phyloP scores from a whole-genome alignment of 2,329 filamentous ascomycete species.

The Aspergillus fructus region DNA sequence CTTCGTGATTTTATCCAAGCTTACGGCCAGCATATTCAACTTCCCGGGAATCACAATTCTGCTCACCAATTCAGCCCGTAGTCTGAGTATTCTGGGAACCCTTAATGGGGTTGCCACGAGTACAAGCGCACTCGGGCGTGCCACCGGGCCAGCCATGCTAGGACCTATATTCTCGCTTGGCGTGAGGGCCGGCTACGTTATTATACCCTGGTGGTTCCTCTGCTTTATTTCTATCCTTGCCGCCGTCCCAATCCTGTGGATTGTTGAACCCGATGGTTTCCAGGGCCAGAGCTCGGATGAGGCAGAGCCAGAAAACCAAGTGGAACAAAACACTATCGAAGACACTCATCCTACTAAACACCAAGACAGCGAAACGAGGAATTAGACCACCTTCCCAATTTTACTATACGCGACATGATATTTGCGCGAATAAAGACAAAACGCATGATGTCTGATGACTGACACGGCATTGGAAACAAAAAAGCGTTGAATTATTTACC shows the following conservation, averaged over 20 bases:
- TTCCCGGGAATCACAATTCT: slow-evolving; percentile 90
- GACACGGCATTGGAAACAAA: neutral
- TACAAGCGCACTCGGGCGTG: slow-evolving; percentile 76
- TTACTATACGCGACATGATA: neutral
- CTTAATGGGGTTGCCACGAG: slow-evolving; percentile 88
- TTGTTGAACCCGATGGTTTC: slow-evolving; percentile 72
- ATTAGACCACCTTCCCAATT: neutral
- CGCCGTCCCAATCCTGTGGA: slow-evolving; percentile 69
- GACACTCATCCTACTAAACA: neutral
- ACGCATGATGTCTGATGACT: neutral
- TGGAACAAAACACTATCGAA: slow-evolving; percentile 9
- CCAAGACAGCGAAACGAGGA: neutral
- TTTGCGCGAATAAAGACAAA: neutral
- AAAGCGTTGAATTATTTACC: neutral
- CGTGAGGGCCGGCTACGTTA: slow-evolving; percentile 70
- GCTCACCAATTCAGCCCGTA: slow-evolving; percentile 80
- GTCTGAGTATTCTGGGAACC: slow-evolving; percentile 75
- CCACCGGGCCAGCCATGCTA: slow-evolving; percentile 71
- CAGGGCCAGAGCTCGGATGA: slow-evolving; percentile 36
- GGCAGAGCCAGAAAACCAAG: slow-evolving; percentile 26
- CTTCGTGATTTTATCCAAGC: slow-evolving; percentile 69
- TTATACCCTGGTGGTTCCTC: slow-evolving; percentile 81
- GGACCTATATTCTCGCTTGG: slow-evolving; percentile 76
- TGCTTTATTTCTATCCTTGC: slow-evolving; percentile 62
- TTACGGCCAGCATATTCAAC: slow-evolving; percentile 73